Base-by-base conservation (phyloP, 352 stramenopile species). In the Thraustochytrium sp. region DNA sequence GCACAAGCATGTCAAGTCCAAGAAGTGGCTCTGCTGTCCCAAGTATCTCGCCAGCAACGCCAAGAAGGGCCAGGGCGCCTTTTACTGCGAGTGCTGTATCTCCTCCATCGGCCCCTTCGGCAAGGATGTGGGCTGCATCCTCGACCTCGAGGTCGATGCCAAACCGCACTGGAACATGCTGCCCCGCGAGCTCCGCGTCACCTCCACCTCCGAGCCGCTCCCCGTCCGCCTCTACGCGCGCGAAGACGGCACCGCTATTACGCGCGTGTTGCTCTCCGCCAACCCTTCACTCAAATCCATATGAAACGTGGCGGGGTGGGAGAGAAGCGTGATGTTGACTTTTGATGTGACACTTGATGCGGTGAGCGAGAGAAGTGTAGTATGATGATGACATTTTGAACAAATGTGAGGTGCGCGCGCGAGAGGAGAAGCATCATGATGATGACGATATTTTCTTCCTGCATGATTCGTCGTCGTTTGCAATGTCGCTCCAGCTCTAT, bases 151-250 rank as follows among this genome's bases (percentile, higher is more conserved):
- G 49, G 75, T 84, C 31, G 49, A 56, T 21, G 36, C 63, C 23
- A 84, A 84, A 1, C 74, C 74, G 23, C 74, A 82, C 8, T 84
- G 75, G 75, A 84, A 84, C 38, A 84, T 84, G 75, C 40, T 84
- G 8, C 75, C 75, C 11, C 40, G 75, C 23, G 61, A 42, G 29
- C 29, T 84, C 75, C 23, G 72, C 16, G 61, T 75, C 38, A 80
- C 40, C 3, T 83, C 56, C 55, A 83, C 40, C 23, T 9, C 44
- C 21, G 61, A 73, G 21, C 55, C 55, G 18, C 40, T 84, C 29
- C 26, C 40, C 8, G 18, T 84, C 26, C 55, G 61, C 49, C 44
- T 84, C 23, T 84, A 84, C 31, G 75, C 75, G 31, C 55, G 75
- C n/a, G 75, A 84, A 38, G 75, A 84, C 29, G 75, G 75, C 55